Evolutionary conservation across 805 yeast genomes (phyloP), one percentile per base, ranked within the genome.

Genomic region (Candida boleticola): DNA sequence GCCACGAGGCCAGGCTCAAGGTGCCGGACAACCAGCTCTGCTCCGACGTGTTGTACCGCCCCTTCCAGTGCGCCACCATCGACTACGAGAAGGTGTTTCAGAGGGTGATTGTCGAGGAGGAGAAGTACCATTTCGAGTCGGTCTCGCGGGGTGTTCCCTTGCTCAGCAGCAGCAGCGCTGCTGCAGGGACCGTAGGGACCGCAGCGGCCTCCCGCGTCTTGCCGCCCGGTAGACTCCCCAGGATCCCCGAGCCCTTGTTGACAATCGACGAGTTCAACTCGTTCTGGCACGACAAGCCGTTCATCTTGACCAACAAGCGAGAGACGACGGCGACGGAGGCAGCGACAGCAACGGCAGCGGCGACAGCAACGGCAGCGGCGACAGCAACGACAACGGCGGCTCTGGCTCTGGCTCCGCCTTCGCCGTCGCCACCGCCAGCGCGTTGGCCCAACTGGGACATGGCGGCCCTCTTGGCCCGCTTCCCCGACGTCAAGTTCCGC

Each of bases 11-110:
- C 22, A 74, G 79, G 13, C 43, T 46, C 11, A 72, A 73, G 44
- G 61, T 81, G 19, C 64, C 68, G 0, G 74, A 65, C 21, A 74
- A 74, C 45, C 52, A 79, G 25, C 52, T 89, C 3, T 87, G 83
- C 56, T 85, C 95, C 0, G 97, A 89, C 55, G 50, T 77, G n/a
- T 60, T 90, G 11, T 89, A 82, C 58, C 71, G 93, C 39, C 96
- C 97, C 2, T 89, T 77, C 53, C 93, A 87, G 54, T 83, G 93
- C 48, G 73, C 95, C 0, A 85, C 83, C 48, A 70, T 87, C 16
- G 74, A 85, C 54, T 86, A 85, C 58, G 50, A 57, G 3, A 55
- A 61, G 20, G 53, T 79, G 3, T 78, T 85, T 50, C 57, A 63
- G 21, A 70, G 70, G 29, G 55, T 83, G 3, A 71, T 82, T 4